A percentile compares a stretch with the other conserved stretches of the same genome.
Evolutionary conservation across 352 stramenopile species (phyloP).

Genomic region (Globisporangium apiculatum): DNA sequence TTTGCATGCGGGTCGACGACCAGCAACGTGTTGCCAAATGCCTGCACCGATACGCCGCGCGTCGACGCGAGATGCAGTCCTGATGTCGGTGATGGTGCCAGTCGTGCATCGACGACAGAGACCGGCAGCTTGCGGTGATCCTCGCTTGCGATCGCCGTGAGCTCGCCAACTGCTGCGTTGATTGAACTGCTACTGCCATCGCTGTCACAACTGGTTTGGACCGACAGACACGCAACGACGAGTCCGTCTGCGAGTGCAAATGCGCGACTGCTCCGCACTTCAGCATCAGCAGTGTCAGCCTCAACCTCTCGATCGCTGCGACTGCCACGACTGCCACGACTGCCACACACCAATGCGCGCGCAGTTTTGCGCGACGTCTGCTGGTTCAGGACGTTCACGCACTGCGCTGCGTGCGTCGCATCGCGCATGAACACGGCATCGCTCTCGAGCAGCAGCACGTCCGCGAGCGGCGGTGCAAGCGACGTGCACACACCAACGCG

Average conservation of each 20-base stretch:
- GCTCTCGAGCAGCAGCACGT: constrained; percentile 14
- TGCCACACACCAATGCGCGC: neutral
- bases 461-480: constrained; percentile 6
- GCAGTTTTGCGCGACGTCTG: constrained; percentile 30
- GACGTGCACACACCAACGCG: constrained; percentile 13
- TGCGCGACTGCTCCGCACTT: constrained; percentile 8
- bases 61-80: constrained; percentile 8
- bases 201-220: neutral
- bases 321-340: neutral
- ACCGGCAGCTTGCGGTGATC: constrained; percentile 31
- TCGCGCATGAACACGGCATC: constrained; percentile 25
- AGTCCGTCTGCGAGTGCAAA: constrained; percentile 24
- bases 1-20: constrained; percentile 14
- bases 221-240: constrained; percentile 17
- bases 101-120: neutral
- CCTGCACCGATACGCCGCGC: constrained; percentile 11
- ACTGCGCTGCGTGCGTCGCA: constrained; percentile 21
- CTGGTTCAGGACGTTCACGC: constrained; percentile 35
- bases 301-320: neutral
- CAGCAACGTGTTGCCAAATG: constrained; percentile 25
- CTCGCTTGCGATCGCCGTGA: constrained; percentile 23
- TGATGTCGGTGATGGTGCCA: no score
- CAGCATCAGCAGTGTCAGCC: no score
- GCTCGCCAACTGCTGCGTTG: constrained; percentile 1
- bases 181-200: constrained; percentile 3